phyloP scores from a whole-genome alignment of 2,329 filamentous ascomycete species.

The Alternaria sp. region DNA sequence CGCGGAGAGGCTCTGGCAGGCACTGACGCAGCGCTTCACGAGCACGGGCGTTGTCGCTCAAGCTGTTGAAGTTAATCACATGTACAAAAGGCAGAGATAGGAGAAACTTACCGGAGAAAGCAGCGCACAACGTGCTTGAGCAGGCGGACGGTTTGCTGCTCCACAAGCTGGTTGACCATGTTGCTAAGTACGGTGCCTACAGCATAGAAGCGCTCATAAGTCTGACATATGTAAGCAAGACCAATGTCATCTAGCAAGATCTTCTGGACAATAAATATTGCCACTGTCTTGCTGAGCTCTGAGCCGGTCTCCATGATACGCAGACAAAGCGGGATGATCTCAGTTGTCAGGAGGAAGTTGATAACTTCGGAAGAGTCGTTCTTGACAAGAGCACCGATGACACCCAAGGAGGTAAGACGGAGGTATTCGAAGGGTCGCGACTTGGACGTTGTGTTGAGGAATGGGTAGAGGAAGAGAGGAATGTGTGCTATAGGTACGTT shows the following conservation, averaged over 20 bases:
- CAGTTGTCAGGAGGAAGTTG: conserved; percentile 97
- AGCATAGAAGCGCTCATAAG: conserved; percentile 97
- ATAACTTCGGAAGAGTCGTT: conserved; percentile 99
- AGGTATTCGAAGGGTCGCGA: conserved; percentile 97
- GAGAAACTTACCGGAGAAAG: conserved; percentile 79
- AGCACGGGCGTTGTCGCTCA: conserved; percentile 95
- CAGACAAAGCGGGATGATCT: conserved; percentile 96
- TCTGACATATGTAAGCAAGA: conserved; percentile 97
- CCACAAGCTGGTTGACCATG: conserved; percentile 97
- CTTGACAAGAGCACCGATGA: conserved; percentile 97
- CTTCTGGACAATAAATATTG: conserved; percentile 99
- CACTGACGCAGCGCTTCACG: conserved; percentile 95
- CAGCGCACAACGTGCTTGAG: conserved; percentile 98
- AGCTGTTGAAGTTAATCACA: conserved; percentile 60
- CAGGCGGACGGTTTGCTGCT: conserved; percentile 93
- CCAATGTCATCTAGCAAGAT: conserved; percentile 96
- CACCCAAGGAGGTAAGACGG: conserved; percentile 91
- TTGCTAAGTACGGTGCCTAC: conserved; percentile 97
- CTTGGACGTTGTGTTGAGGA: conserved; percentile 98
- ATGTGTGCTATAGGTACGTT: conserved; percentile 76
- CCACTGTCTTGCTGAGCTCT: conserved; percentile 97
- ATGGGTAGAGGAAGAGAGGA: conserved; percentile 95
- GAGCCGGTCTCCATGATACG: conserved; percentile 99
- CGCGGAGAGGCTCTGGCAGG: conserved; percentile 95
- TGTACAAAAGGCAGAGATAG: neutral